Conservation (phyloP, 192 early-diverging fungal species). For the Entophlyctis luteolus region DNA sequence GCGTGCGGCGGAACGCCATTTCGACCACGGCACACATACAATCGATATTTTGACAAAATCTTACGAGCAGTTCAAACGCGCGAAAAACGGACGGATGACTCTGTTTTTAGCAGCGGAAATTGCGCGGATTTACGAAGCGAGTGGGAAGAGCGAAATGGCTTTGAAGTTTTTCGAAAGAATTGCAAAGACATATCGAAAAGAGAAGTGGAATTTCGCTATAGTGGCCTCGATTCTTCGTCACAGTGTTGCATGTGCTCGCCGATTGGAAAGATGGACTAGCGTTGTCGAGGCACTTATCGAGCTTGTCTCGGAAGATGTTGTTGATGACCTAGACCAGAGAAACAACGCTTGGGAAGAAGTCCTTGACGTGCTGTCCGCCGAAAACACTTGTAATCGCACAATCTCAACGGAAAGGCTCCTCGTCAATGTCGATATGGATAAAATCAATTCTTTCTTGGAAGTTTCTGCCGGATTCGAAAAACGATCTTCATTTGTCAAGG, state of each 20-base stretch:
- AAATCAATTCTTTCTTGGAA: conserved; percentile 59
- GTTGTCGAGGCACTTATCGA: conserved; percentile 72
- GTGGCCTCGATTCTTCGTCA: conserved; percentile 64
- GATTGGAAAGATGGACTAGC: conserved; percentile 58
- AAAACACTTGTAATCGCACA: conserved; percentile 10
- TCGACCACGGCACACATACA: conserved; percentile 58
- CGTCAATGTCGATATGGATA: conserved; percentile 55
- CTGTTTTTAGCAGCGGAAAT: conserved; percentile 82
- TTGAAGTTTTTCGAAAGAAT: conserved; percentile 87
- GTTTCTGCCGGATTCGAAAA: conserved; percentile 33
- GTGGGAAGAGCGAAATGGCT: conserved; percentile 80
- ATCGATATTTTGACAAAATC: conserved; percentile 86
- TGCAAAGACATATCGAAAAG: conserved; percentile 83
- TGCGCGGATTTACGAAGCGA: conserved; percentile 72
- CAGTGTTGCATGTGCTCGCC: conserved; percentile 68
- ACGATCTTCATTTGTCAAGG: conserved; percentile 52
- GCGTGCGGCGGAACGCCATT: conserved; percentile 3
- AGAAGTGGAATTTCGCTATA: conserved; percentile 65
- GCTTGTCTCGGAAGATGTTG: conserved; percentile 48
- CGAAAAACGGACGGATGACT: conserved; percentile 72
- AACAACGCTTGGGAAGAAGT: conserved; percentile 24
- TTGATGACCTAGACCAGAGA: conserved; percentile 10
- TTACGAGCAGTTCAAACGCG: conserved; percentile 83
- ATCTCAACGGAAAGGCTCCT: conserved; percentile 1
- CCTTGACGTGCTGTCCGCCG: conserved; percentile 28